Evolutionary conservation across 2,329 filamentous ascomycete genomes (phyloP), one percentile per base, ranked within the genome.

Genomic region (Erysiphe pulchra): DNA sequence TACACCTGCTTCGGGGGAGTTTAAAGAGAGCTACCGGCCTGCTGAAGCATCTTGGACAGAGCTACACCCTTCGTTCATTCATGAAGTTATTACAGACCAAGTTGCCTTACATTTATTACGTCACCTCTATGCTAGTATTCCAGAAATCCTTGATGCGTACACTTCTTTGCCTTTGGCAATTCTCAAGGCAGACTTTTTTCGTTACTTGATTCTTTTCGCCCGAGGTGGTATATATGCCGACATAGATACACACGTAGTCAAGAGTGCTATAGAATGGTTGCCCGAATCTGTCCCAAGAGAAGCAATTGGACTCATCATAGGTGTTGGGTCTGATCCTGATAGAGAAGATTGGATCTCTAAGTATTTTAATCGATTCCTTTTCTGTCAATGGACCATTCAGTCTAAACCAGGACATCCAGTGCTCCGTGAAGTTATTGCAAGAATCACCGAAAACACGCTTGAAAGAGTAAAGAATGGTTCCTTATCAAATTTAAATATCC

Each of bases 341-440:
- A 75, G 90, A 42, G 72, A 74, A 3, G 90, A 98, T 60, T 98
- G 90, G 90, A 71, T 75, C 33, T 68, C 93, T 1, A 95, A 87
- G 90, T 98, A 95, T 66, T 90, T 84, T 51, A 80, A 90, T 48
- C 75, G 87, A 51, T 86, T 98, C 49, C 90, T 95, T 60, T 95
- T 98, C 62, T 98, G 90, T 63, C 90, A 98, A 61, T 98, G 90
- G 90, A 98, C 90, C 1, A 94, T 98, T 50, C 87, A 95, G 62
- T 68, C 81, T 47, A 98, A 98, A 62, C 80, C 87, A 0, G 90
- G 90, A 11, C 90, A 98, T 59, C 90, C 90, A 0, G 75, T 93
- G 12, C 70, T 98, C 48, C 75, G 86, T 50, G 83, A 94, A 49
- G 73, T 93, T 49, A 84, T 98, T 31, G 69, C 80, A 13, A 79